phyloP scores from a whole-genome alignment of 1,139 yeast species.

The Debaryomyces nepalensis region DNA sequence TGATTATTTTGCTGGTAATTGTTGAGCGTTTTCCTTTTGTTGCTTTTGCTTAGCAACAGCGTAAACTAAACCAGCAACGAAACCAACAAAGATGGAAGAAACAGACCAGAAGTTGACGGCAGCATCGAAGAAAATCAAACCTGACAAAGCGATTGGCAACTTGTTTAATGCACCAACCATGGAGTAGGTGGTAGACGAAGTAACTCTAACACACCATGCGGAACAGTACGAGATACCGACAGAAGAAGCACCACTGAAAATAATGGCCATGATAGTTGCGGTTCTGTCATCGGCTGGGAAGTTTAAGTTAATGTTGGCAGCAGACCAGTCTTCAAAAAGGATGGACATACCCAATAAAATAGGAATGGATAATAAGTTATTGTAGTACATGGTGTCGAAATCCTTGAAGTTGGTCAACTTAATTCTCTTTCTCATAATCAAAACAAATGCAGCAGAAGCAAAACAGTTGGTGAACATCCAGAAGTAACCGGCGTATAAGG shows the following conservation, averaged over 20 bases:
- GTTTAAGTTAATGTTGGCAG: conserved; percentile 71
- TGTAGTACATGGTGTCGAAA: conserved; percentile 98
- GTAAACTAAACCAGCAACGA: conserved; percentile 91
- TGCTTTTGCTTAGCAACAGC: conserved; percentile 90
- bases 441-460: conserved; percentile 90
- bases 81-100: conserved; percentile 88
- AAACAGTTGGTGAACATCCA: conserved; percentile 97
- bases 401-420: conserved; percentile 96
- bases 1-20: conserved; percentile 33
- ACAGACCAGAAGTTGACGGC: conserved; percentile 93
- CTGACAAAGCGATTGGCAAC: conserved; percentile 94
- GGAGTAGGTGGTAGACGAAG: conserved; percentile 96
- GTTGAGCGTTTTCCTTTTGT: conserved; percentile 49
- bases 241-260: conserved; percentile 90
- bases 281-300: conserved; percentile 75
- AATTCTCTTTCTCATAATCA: conserved; percentile 95
- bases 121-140: conserved; percentile 91
- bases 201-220: conserved; percentile 99
- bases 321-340: conserved; percentile 89
- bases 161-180: conserved; percentile 99
- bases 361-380: conserved; percentile 91
- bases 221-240: conserved; percentile 98
- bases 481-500: conserved; percentile 80
- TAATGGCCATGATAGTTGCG: conserved; percentile 77
- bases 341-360: conserved; percentile 77